Evolutionary conservation across 306 rosid species (phyloP), one percentile per base, ranked within the genome.

Genomic region (Vigna trinervia): DNA sequence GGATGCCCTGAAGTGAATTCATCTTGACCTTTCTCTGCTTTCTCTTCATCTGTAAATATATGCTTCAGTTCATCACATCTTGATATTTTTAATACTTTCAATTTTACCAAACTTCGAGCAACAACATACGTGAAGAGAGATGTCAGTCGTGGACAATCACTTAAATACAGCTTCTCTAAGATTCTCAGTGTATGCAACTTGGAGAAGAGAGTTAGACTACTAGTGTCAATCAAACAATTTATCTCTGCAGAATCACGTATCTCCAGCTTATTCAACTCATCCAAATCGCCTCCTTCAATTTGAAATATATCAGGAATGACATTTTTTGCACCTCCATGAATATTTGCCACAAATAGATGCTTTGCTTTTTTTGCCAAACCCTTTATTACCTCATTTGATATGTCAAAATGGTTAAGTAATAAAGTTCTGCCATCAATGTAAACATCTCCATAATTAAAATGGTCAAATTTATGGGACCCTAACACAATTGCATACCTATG

Each of bases 191-290:
- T 8, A 34, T 34, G 52, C 62, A 83, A 75, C 26, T 62, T 47
- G 45, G 78, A 54, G 60, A 83, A 69, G 11, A 61, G 1, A 43
- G 73, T 36, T 13, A 26, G 26, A 23, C 12, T 1, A 1, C 47
- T 5, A 10, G 59, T 79, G 28, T 63, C 46, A 66, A 79, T 38
- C 56, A 83, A 53, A 53, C 43, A 79, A 19, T 79, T 51, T 6
- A 79, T 38, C 46, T 45, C 54, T 3, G 7, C 1, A n/a, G 34
- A 61, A 34, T 34, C 0, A 0, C 11, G 0, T 22, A 79, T 48
- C 0, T 3, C 2, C 23, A 83, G 58, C 34, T 39, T 12, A n/a
- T 1, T 60, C 34, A 79, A n/a, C 36, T 83, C 54, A 17, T 53
- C 13, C 71, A 74, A 22, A 23, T 52, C 76, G n/a, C 50, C 73